phyloP scores from a whole-genome alignment of 306 rosid species.

The Inga leiocalycina region DNA sequence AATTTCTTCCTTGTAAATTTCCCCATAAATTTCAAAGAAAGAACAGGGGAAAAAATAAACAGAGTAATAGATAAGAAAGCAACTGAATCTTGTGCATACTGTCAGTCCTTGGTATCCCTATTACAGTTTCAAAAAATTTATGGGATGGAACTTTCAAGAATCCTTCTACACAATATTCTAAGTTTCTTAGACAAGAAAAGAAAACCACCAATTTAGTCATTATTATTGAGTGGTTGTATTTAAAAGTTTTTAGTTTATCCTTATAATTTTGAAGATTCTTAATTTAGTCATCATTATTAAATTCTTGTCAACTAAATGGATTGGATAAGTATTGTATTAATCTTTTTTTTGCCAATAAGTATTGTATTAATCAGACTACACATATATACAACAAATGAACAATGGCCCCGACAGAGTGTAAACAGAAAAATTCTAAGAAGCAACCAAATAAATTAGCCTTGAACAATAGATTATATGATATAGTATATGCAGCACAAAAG shows the following conservation, averaged over 20 bases:
- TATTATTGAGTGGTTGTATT: background rate
- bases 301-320: background rate
- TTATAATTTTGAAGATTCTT: background rate
- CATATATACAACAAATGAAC: background rate
- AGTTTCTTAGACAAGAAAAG: background rate
- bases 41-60: background rate
- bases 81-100: background rate
- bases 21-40: background rate
- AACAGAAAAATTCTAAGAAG: background rate
- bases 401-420: background rate
- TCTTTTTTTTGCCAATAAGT: too few relatives aligned
- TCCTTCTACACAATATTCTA: background rate
- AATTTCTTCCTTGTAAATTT: background rate
- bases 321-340: background rate
- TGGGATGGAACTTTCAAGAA: background rate
- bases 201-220: background rate
- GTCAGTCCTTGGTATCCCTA: background rate
- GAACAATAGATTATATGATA: background rate
- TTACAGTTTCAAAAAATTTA: background rate
- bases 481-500: conserved; percentile 8
- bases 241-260: background rate
- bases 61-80: background rate
- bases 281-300: background rate
- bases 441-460: background rate
- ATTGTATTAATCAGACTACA: background rate